These are phyloP conservation scores for Neofusicoccum umdonicola DNA, from an alignment of 2,329 filamentous ascomycete species.

Conservation along the genomic window DNA sequence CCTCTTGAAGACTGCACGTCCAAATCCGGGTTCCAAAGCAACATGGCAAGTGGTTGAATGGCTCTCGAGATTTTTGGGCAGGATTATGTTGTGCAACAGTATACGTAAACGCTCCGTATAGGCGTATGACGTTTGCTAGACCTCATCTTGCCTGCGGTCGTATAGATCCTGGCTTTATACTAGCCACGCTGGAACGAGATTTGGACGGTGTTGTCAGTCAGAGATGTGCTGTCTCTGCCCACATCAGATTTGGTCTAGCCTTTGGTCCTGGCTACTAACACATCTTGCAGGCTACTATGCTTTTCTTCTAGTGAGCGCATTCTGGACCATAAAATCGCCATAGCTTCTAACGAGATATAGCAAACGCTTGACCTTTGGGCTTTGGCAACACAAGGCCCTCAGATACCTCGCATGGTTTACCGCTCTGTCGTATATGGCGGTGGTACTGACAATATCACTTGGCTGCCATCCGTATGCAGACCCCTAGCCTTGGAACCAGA, in stretches of 20 bases:
- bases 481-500: neutral
- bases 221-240: constrained; percentile 3
- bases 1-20: neutral
- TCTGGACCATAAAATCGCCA: constrained; percentile 6
- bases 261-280: neutral
- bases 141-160: too few species aligned
- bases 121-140: too few species aligned
- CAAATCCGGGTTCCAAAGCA: neutral
- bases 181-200: too few species aligned
- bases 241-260: neutral
- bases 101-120: too few species aligned
- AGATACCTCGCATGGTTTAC: constrained; percentile 29
- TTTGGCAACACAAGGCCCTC: constrained; percentile 31
- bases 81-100: neutral
- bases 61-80: neutral
- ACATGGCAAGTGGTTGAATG: neutral
- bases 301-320: constrained; percentile 26
- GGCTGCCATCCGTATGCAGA: constrained; percentile 26
- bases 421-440: constrained; percentile 29
- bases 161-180: too few species aligned
- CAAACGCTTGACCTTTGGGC: constrained; percentile 33
- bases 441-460: constrained; percentile 33
- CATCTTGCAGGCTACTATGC: constrained; percentile 21
- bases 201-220: neutral
- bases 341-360: constrained; percentile 17